These are phyloP conservation scores for Afroboletus lepidellus DNA, from an alignment of 1,284 basidiomycete species.

Conservation along the genomic window DNA sequence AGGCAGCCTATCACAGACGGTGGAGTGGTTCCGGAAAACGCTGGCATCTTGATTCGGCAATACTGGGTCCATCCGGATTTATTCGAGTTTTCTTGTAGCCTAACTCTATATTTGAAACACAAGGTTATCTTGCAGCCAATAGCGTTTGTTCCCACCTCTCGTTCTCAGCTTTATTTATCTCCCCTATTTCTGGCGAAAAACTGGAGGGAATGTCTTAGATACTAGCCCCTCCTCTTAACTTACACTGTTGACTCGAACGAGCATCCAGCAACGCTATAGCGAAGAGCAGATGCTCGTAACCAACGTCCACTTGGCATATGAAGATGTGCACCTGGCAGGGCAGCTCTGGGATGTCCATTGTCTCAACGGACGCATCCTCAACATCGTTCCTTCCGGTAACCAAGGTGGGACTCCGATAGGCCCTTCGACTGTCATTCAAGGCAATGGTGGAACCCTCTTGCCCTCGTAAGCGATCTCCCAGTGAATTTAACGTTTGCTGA, in stretches of 20 bases:
- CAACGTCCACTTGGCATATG: conserved; percentile 18
- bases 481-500: conserved; percentile 1
- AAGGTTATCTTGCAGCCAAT: too few relatives aligned
- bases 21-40: conserved; percentile 23
- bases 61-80: neutral
- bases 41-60: conserved; percentile 9
- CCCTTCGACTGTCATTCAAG: conserved; percentile 35
- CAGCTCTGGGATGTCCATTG: conserved; percentile 22
- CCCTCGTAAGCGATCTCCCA: conserved; percentile 46
- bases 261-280: neutral
- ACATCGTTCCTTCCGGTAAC: conserved; percentile 12
- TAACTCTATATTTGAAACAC: too few relatives aligned
- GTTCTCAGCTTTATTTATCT: neutral
- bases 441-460: conserved; percentile 46
- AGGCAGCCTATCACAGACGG: conserved; percentile 31
- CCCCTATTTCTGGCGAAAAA: neutral
- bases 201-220: neutral
- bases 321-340: conserved; percentile 13
- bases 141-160: conserved; percentile 3
- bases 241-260: too few relatives aligned
- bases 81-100: neutral
- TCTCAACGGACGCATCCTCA: conserved; percentile 18
- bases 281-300: conserved; percentile 12
- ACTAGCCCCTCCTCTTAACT: neutral
- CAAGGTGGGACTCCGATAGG: neutral